These are phyloP conservation scores for Martiniozyma abietophila DNA, from an alignment of 805 yeast genomes.

Conservation along the genomic window DNA sequence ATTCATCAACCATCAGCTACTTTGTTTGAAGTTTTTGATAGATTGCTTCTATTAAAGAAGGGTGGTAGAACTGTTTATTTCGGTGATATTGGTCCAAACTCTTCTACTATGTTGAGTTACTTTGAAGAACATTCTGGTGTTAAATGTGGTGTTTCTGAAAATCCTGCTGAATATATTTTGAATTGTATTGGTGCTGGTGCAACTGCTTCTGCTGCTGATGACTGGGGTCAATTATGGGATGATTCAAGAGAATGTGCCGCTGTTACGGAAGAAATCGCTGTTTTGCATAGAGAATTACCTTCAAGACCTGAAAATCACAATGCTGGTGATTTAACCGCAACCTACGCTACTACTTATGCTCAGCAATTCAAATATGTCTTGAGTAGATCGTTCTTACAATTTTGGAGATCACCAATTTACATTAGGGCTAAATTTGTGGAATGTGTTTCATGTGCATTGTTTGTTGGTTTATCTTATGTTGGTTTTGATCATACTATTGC, in stretches of 20 bases:
- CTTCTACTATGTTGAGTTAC: conserved; percentile 33
- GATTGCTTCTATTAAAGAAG: conserved; percentile 36
- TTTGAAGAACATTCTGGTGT: conserved; percentile 52
- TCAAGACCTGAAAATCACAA: conserved; percentile 17
- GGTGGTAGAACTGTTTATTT: conserved; percentile 47
- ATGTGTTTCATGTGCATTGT: conserved; percentile 34
- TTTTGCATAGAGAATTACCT: conserved; percentile 22
- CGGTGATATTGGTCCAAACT: conserved; percentile 43
- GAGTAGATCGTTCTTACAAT: conserved; percentile 31
- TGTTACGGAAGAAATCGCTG: conserved; percentile 26
- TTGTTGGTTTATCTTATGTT: conserved; percentile 52
- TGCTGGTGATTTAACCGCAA: conserved; percentile 23
- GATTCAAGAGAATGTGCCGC: conserved; percentile 26
- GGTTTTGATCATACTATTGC: conserved; percentile 41
- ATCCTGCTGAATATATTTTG: conserved; percentile 70
- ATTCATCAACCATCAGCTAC: conserved; percentile 43
- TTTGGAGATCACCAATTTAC: conserved; percentile 44
- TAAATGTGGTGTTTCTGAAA: conserved; percentile 50
- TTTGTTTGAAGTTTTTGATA: conserved; percentile 35
- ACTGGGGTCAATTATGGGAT: conserved; percentile 61
- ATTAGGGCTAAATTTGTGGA: conserved; percentile 41
- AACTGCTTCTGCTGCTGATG: conserved; percentile 48
- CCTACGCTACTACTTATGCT: conserved; percentile 39
- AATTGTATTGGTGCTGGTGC: conserved; percentile 79
- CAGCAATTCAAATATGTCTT: conserved; percentile 30